These are phyloP conservation scores for Cardamine chenopodiifolia DNA, from an alignment of 345 rosid species.

Conservation along the genomic window DNA sequence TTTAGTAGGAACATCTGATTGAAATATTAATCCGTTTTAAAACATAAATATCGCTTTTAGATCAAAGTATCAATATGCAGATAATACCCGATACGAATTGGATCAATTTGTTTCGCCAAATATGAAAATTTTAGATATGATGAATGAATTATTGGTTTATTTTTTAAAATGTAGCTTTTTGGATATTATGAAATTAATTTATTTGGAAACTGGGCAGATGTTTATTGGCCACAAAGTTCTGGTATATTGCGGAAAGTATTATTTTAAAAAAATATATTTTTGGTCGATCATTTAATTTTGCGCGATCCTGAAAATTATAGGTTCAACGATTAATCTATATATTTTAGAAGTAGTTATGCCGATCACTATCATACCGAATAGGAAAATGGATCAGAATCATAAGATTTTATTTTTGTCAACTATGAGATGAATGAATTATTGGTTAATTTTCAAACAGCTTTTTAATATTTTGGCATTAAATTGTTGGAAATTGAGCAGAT, in stretches of 20 bases:
- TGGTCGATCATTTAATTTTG: no score
- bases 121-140: conserved; percentile 12
- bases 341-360: not conserved
- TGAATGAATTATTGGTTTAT: conserved; percentile 10
- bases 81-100: not conserved
- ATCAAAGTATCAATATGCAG: not conserved
- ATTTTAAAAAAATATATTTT: no score
- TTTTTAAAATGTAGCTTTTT: not conserved
- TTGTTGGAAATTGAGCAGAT: conserved; percentile 36
- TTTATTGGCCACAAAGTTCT: conserved; percentile 28
- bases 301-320: not conserved
- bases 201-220: not conserved
- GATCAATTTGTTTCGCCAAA: not conserved
- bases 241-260: not conserved
- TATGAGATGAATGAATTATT: not conserved
- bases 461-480: not conserved
- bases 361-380: not conserved
- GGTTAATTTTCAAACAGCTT: not conserved
- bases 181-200: not conserved
- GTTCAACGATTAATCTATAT: not conserved
- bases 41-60: not conserved
- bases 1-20: not conserved
- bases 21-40: not conserved
- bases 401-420: conserved; percentile 4
- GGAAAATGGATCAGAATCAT: conserved; percentile 6